phyloP scores from a whole-genome alignment of 1,284 basidiomycete species.

The Marasmius sp. region DNA sequence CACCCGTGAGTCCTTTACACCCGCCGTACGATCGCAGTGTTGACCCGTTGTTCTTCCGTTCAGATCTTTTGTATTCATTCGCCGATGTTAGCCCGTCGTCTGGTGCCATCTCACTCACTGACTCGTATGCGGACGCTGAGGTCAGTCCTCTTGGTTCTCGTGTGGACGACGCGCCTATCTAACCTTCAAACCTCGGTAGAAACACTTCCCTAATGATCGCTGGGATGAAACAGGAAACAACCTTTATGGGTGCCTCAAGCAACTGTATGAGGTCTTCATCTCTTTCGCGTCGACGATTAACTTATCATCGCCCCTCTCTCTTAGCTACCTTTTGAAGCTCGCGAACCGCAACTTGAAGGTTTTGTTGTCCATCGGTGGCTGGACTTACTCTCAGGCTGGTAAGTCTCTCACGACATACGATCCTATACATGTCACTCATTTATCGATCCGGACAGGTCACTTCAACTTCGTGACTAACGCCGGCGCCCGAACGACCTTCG shows the following conservation, averaged over 20 bases:
- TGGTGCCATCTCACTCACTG: conserved; percentile 72
- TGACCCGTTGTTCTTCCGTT: conserved; percentile 15
- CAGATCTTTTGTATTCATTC: conserved; percentile 85
- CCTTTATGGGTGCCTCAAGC: conserved; percentile 87
- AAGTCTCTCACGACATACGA: neutral
- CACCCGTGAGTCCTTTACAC: conserved; percentile 38
- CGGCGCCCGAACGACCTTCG: conserved; percentile 66
- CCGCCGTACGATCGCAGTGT: neutral
- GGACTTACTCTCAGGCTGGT: conserved; percentile 68
- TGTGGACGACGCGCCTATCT: neutral
- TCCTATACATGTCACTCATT: neutral
- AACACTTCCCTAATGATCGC: conserved; percentile 64
- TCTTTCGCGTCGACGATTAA: conserved; percentile 15
- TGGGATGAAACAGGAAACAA: conserved; percentile 71
- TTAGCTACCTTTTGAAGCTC: conserved; percentile 62
- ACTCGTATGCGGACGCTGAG: conserved; percentile 82
- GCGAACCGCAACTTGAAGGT: conserved; percentile 76
- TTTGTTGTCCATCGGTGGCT: conserved; percentile 76
- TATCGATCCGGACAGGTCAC: conserved; percentile 38
- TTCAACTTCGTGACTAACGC: conserved; percentile 62
- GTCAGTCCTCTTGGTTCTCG: conserved; percentile 33
- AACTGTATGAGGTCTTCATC: conserved; percentile 43
- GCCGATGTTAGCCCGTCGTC: conserved; percentile 74
- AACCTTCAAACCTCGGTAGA: conserved; percentile 35
- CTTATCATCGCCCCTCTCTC: conserved; percentile 20